Evolutionary conservation across 768 basidiomycete species (phyloP), one percentile per base, ranked within the genome.

Genomic region (Phylloporus arenicola): DNA sequence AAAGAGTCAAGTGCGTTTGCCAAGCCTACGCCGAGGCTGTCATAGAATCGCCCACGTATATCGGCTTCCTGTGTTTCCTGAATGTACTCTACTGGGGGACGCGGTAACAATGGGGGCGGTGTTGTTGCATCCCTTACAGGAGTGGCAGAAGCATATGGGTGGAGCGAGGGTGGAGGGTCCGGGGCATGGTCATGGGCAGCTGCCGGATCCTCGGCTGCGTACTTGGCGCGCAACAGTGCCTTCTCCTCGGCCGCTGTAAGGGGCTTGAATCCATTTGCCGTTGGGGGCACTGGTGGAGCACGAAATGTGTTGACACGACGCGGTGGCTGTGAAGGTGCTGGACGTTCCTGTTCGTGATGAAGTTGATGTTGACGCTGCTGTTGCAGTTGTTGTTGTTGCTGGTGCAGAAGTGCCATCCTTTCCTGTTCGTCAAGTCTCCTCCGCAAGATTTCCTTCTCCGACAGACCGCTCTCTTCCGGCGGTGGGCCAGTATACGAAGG

Each of bases 201-300:
- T 9, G 19, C 33, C 16, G 54, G 67, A 29, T 85, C 79, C 56
- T 82, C 78, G 1, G 75, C 76, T 24, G 79, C 86, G 55, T 79
- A 88, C 63, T 75, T 77, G 5, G 84, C 83, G 33, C 70, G 73
- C 11, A 91, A 64, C 50, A 79, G 64, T 19, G 84, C 86, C 70
- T 92, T 91, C 68, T 92, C 89, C 58, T 91, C 88, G 0, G 80
- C 82, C 3, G 89, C 88, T 2, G 83, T 83, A 45, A 89, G 67
- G 17, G 70, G 68, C 17, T 57, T 64, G 22, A 54, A 54, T 7
- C 65, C 58, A 33, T 60, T 56, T 19, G 57, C 10, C 9, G 50
- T 57, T 9, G 69, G 57, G 5, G 68, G 62, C 2, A 62, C 58
- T 17, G 69, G 67, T 6, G 68, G 65, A 4, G 65, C 64, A 3